Evolutionary conservation across 345 rosid species (phyloP).

Genomic region (Camelina neglecta): DNA sequence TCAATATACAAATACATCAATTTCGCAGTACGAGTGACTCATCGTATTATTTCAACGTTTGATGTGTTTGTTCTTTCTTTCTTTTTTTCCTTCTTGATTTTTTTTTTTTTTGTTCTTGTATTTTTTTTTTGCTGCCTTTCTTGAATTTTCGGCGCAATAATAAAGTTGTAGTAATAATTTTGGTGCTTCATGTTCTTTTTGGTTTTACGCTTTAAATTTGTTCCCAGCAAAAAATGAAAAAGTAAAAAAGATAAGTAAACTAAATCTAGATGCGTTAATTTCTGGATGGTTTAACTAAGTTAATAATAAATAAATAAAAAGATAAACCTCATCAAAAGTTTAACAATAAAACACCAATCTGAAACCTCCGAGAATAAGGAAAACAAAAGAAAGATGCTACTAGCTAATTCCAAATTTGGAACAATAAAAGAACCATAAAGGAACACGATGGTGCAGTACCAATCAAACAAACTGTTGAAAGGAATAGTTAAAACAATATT

Average conservation of each 20-base stretch:
- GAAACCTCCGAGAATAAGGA: too few relatives aligned
- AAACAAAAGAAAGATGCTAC: too few relatives aligned
- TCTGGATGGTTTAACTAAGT: background rate
- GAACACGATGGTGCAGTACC: background rate
- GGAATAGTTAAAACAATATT: background rate
- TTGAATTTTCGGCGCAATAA: constrained; percentile 36
- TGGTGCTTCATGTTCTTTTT: constrained; percentile 29
- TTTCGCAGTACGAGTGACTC: constrained; percentile 12
- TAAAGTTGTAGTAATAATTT: background rate
- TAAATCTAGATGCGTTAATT: background rate
- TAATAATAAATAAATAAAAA: background rate
- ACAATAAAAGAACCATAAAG: background rate
- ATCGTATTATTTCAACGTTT: background rate
- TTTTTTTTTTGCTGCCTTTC: background rate
- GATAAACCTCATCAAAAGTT: background rate
- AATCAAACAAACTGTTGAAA: background rate
- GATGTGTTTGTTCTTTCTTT: background rate
- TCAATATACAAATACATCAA: constrained; percentile 5
- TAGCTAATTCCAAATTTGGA: too few relatives aligned
- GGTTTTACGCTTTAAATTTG: constrained; percentile 1
- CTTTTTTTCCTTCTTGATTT: background rate
- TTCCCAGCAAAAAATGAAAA: background rate
- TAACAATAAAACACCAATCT: too few relatives aligned
- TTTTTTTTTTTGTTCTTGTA: background rate
- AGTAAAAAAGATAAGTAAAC: too few relatives aligned